Evolutionary conservation across 2,329 filamentous ascomycete genomes (phyloP), one percentile per base, ranked within the genome.

Genomic region (Didymella keratinophila): DNA sequence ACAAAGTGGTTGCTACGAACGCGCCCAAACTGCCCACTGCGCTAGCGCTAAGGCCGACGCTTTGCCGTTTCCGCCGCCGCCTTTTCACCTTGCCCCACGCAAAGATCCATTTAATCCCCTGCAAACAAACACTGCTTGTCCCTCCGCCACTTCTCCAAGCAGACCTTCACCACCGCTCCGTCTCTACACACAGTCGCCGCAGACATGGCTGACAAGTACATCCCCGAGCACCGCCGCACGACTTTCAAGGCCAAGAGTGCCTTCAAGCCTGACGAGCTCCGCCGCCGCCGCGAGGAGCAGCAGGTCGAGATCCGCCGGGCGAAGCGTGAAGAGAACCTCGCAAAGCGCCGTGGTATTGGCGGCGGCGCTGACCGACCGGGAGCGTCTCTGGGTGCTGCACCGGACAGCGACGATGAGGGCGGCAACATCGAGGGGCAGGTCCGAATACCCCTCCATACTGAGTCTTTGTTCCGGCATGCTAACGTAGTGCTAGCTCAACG

Each of bases 241-340:
- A 93, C 97, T 84, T 99, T 97, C 89, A 99, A 99, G 90, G 95
- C 95, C 55, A 97, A 97, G 87, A 94, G 92, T 82, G 92, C 92
- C 75, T 98, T 99, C 86, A 97, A 97, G 88, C 94, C 94, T 73
- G 95, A 99, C 79, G 95, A 99, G 84, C 89, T 99, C 68, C 92
- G 95, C 78, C 93, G 95, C 76, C 95, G 95, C 78, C 95, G 95
- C 78, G 95, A 99, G 80, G 95, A 99, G 82, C 93, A 97, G 81
- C 95, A 98, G 83, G 95, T 99, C 68, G 95, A 99, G 84, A 99
- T 99, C 77, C 90, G 95, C 78, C 97, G 96, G 84, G 92, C 93
- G 67, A 98, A 98, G 88, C 89, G 95, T 78, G 95, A 99, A 82
- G 95, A 99, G 84, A 98, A 97, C 82, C 83, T 99, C 78, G 95